Evolutionary conservation across 148 eudicot genomes (phyloP), one percentile per base, ranked within the genome.

Genomic region (Agrostemma githago): DNA sequence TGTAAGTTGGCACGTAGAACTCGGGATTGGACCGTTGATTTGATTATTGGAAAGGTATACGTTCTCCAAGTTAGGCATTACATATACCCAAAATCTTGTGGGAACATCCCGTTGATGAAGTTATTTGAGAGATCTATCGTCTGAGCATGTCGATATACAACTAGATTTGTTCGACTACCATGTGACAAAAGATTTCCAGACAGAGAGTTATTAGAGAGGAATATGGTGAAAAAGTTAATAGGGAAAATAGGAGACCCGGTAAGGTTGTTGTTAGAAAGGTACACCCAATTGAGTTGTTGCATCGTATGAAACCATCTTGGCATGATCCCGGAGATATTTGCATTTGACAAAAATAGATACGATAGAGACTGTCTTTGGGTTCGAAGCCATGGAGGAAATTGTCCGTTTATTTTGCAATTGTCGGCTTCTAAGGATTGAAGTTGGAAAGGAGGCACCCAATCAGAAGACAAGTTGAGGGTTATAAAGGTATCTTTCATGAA

Each of bases 361-460:
- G 1, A 1, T 8, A 53, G 59, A 6, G 44, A 3, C 5, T 40
- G 0, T 26, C 34, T 62, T 8, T 77, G 80, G 8, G 73, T 72
- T 43, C 66, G 62, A 48, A 81, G 60, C 83, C 83, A 81, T 26
- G 5, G 12, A 60, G 83, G 78, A 38, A 77, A 14, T n/a, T 9
- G 74, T 42, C 72, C 20, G n/a, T 66, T 76, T 3, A 75, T 34
- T 15, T 66, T 76, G 57, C 79, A 71, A 37, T 42, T 37, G 5
- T 26, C 19, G n/a, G 62, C 61, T 2, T 5, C 17, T 12, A 80
- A 75, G 43, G 0, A 0, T 0, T 2, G 11, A 11, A 80, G 76
- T 57, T 75, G 79, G 58, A 80, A 79, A 4, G 75, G 82, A 1
- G 79, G 69, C 38, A 56, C 20, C 82, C 82, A 80, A 46, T 76